These are phyloP conservation scores for Trebouxia sp. DNA, from an alignment of 139 green algal species.

Conservation along the genomic window DNA sequence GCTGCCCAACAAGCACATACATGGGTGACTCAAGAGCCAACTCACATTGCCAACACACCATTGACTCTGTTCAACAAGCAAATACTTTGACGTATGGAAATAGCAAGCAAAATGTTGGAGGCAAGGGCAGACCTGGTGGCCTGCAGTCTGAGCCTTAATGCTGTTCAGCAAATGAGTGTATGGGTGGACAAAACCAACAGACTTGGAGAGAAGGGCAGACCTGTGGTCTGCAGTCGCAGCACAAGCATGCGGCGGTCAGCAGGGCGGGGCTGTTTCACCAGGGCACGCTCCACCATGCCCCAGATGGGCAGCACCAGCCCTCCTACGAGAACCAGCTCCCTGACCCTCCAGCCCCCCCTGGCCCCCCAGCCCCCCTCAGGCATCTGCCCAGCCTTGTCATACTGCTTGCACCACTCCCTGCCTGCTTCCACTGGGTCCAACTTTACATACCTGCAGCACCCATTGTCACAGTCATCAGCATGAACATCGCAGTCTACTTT, in stretches of 20 bases:
- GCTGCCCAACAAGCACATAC: too few relatives aligned
- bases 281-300: slow-evolving; percentile 49
- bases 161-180: too few relatives aligned
- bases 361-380: background rate
- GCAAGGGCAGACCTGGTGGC: background rate
- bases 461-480: slow-evolving; percentile 4
- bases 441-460: slow-evolving; percentile 33
- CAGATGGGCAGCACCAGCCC: slow-evolving; percentile 63
- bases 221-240: slow-evolving; percentile 58
- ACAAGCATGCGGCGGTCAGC: slow-evolving; percentile 54
- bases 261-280: slow-evolving; percentile 37
- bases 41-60: too few relatives aligned
- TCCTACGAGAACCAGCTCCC: slow-evolving; percentile 49
- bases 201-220: slow-evolving; percentile 10
- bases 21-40: too few relatives aligned
- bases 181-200: too few relatives aligned
- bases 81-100: background rate
- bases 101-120: background rate
- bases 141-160: too few relatives aligned
- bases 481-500: too few relatives aligned
- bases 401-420: slow-evolving; percentile 43
- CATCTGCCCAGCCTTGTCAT: slow-evolving; percentile 35
- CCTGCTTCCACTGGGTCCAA: slow-evolving; percentile 26
- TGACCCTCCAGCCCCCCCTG: slow-evolving; percentile 33
- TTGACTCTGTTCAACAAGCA: too few relatives aligned